phyloP scores from a whole-genome alignment of 768 basidiomycete species.

The Naganishia antarctica region DNA sequence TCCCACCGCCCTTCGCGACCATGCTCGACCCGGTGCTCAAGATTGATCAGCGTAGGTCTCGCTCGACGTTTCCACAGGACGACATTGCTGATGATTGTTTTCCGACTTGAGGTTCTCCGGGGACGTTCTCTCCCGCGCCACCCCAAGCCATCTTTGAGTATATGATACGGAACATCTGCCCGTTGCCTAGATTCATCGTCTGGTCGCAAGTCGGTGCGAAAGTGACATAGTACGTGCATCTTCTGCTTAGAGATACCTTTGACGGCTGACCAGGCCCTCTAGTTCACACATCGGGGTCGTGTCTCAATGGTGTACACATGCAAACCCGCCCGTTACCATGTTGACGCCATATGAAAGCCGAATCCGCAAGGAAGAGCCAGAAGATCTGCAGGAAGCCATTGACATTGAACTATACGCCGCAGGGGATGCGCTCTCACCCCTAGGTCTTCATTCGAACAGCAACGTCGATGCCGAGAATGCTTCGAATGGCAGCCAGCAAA shows the following conservation, averaged over 20 bases:
- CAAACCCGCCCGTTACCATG: slow-evolving; percentile 37
- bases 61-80: not conserved
- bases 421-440: not conserved
- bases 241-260: not conserved
- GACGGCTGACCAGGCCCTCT: not conserved
- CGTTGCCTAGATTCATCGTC: slow-evolving; percentile 44
- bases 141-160: slow-evolving; percentile 44
- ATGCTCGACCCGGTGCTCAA: slow-evolving; percentile 45
- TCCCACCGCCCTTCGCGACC: slow-evolving; percentile 43
- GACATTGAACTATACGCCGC: slow-evolving; percentile 46
- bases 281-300: slow-evolving; percentile 43
- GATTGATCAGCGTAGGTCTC: slow-evolving; percentile 46
- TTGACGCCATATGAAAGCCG: slow-evolving; percentile 45
- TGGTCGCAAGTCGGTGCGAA: slow-evolving; percentile 42
- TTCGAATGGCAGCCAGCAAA: not conserved
- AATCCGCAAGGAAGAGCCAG: slow-evolving; percentile 34
- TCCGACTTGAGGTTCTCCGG: slow-evolving; percentile 35
- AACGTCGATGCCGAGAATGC: not conserved
- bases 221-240: slow-evolving; percentile 36
- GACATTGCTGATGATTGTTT: not conserved
- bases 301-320: slow-evolving; percentile 39
- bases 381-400: slow-evolving; percentile 39
- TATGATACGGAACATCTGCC: slow-evolving; percentile 40
- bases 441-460: not conserved
- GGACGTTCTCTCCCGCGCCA: slow-evolving; percentile 42